phyloP scores from a whole-genome alignment of 108 stramenopile genomes.

The Fragilaria crotonensis region DNA sequence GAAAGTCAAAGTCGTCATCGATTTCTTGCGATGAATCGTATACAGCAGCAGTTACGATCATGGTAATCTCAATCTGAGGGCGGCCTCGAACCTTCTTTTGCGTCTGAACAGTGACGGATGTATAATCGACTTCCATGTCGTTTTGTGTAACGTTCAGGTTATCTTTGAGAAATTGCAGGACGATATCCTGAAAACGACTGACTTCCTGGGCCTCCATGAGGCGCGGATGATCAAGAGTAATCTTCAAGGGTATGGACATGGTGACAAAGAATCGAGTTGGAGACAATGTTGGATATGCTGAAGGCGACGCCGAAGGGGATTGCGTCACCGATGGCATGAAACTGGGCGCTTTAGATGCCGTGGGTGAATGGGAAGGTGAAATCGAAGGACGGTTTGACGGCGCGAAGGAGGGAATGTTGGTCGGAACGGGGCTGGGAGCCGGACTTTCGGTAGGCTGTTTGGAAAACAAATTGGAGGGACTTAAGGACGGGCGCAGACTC shows the following conservation, averaged over 20 bases:
- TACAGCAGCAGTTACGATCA: not conserved
- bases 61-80: not conserved
- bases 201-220: not conserved
- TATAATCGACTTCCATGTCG: not conserved
- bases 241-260: not conserved
- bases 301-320: no score
- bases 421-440: not conserved
- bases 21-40: not conserved
- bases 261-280: not conserved
- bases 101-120: not conserved
- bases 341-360: no score
- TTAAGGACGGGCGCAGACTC: not conserved
- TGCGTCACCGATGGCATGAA: no score
- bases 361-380: no score
- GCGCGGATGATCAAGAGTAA: not conserved
- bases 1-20: not conserved
- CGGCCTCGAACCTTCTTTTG: not conserved
- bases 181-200: not conserved
- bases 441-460: not conserved
- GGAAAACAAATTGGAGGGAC: not conserved
- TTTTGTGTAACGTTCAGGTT: not conserved
- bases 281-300: not conserved
- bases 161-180: not conserved
- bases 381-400: no score
- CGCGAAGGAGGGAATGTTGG: no score